Evolutionary conservation across 495 filamentous ascomycete species (phyloP).

Genomic region (Penicillium atrosanguineum): DNA sequence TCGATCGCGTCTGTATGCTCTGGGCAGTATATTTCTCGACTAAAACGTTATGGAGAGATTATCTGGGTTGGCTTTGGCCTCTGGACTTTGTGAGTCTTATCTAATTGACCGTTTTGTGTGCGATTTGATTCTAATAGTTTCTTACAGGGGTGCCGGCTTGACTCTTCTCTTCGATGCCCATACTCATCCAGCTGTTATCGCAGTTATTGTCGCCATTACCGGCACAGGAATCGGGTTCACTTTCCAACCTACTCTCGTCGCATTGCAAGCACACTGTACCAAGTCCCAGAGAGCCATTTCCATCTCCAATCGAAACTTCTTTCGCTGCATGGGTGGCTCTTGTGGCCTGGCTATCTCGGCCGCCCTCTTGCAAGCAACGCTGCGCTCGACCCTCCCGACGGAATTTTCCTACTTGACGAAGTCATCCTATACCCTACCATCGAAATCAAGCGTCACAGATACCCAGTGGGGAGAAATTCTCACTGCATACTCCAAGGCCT

Average conservation of each 20-base stretch:
- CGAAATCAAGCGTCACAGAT: constrained; percentile 27
- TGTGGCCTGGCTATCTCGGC: constrained; percentile 60
- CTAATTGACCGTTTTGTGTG: not conserved
- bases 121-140: not conserved
- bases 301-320: constrained; percentile 62
- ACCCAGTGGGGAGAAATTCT: constrained; percentile 43
- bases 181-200: constrained; percentile 49
- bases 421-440: constrained; percentile 43
- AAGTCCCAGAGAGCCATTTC: constrained; percentile 59
- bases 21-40: constrained; percentile 56
- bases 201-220: constrained; percentile 49
- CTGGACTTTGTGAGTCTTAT: constrained; percentile 47
- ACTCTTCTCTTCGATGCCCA: constrained; percentile 47
- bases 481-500: constrained; percentile 50
- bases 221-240: constrained; percentile 57
- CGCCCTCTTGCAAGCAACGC: constrained; percentile 51
- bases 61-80: constrained; percentile 54
- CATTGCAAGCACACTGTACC: constrained; percentile 58
- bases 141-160: constrained; percentile 48
- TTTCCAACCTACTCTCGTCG: constrained; percentile 62
- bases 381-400: constrained; percentile 44
- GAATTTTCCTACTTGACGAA: constrained; percentile 39
- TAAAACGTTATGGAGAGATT: constrained; percentile 55
- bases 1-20: constrained; percentile 50
- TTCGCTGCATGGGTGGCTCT: constrained; percentile 58